Evolutionary conservation across 805 yeast species (phyloP).

Genomic region (Starmerella davenportii): DNA sequence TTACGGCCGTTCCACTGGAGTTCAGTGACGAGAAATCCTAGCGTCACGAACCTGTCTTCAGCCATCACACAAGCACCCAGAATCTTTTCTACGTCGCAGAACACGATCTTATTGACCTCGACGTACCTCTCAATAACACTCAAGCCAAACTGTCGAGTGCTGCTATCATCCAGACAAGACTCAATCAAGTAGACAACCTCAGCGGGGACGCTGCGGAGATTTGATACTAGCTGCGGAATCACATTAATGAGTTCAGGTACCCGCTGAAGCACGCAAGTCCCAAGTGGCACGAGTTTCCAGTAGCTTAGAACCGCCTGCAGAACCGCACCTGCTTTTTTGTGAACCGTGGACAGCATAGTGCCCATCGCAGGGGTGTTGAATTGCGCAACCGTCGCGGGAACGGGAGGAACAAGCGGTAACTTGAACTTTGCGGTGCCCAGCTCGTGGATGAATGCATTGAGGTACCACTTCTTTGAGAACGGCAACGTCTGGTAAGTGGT

Average conservation of each 20-base stretch:
- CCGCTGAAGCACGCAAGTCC: background rate
- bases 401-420: background rate
- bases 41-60: background rate
- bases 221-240: constrained; percentile 1
- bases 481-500: constrained; percentile 1
- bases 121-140: constrained; percentile 1
- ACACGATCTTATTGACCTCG: background rate
- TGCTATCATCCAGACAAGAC: background rate
- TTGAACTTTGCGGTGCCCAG: background rate
- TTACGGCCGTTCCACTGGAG: constrained; percentile 1
- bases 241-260: constrained; percentile 4
- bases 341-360: background rate
- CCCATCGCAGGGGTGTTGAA: background rate
- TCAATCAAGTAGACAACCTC: background rate
- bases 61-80: background rate
- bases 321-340: background rate
- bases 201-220: background rate
- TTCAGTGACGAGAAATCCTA: constrained; percentile 4
- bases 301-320: background rate
- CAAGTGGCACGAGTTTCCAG: background rate
- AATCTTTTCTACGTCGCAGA: background rate
- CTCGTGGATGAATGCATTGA: background rate
- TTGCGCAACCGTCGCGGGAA: background rate
- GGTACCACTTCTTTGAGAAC: constrained; percentile 3
- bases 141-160: background rate